Evolutionary conservation across 2,329 filamentous ascomycete genomes (phyloP).

Genomic region (Cladosporium halotolerans): DNA sequence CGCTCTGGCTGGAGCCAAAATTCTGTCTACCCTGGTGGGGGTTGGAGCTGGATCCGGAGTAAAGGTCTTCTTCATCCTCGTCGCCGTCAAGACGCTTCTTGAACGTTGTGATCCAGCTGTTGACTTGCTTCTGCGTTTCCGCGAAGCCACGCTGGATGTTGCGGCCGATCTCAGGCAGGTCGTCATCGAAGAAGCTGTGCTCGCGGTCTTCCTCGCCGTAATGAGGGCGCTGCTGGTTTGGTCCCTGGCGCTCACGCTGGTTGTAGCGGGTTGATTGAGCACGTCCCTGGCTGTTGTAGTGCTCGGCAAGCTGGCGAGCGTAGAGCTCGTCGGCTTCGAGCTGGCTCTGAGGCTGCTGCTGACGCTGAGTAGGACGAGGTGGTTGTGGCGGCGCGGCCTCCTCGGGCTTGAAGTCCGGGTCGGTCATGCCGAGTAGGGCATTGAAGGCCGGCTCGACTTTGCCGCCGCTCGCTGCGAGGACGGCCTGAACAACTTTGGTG

Average conservation of each 20-base stretch:
- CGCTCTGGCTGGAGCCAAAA: conserved; percentile 30
- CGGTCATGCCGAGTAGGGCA: conserved; percentile 67
- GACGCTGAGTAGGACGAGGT: conserved; percentile 60
- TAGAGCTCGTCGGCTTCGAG: conserved; percentile 86
- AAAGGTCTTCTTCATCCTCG: conserved; percentile 59
- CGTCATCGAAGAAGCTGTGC: conserved; percentile 91
- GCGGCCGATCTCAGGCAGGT: conserved; percentile 85
- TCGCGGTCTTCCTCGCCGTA: conserved; percentile 56
- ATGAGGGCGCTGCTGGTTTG: conserved; percentile 44
- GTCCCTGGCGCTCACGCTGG: conserved; percentile 29
- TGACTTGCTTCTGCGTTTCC: conserved; percentile 89
- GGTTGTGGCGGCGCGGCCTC: conserved; percentile 66
- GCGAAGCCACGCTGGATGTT: conserved; percentile 91
- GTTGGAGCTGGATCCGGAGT: conserved; percentile 28
- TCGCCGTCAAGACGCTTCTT: conserved; percentile 93
- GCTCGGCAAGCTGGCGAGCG: conserved; percentile 85
- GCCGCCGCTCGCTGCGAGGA: conserved; percentile 78
- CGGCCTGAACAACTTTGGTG: conserved; percentile 71
- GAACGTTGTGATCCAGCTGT: conserved; percentile 82
- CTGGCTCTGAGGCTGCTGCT: conserved; percentile 60
- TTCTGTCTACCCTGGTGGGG: conserved; percentile 29
- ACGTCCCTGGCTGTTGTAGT: conserved; percentile 53
- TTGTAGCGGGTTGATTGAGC: conserved; percentile 25
- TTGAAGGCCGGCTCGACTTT: conserved; percentile 92
- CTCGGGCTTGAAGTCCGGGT: conserved; percentile 46